Base-by-base conservation (phyloP, 192 early-diverging fungal species). In the Pilobolus umbonatus region DNA sequence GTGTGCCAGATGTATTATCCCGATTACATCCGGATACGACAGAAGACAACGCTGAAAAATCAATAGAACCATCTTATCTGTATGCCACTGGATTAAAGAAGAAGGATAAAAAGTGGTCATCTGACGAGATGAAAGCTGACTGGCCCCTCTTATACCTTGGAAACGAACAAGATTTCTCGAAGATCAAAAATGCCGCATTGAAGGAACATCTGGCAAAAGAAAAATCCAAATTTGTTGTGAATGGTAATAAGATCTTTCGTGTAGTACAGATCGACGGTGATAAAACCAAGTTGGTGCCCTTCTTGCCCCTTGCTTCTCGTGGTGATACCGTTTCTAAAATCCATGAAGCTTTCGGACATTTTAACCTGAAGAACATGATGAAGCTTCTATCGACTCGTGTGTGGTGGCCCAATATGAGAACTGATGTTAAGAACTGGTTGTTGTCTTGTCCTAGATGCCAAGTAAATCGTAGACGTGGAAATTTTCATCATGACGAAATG, bases 1-100 rank as follows among this genome's bases (percentile, higher is more conserved):
- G 24, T 24, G 22, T 55, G 24, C 52, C 52, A 6, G 24, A 55
- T 39, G 52, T 35, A 4, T 35, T 55, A 25, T 55, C 52, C 2
- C n/a, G 35, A 39, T 3, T 55, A n/a, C 7, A 34, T 25, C n/a
- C n/a, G n/a, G n/a, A n/a, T n/a, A n/a, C n/a, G n/a, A n/a, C n/a
- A n/a, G n/a, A n/a, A n/a, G n/a, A n/a, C n/a, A n/a, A n/a, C n/a
- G n/a, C n/a, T n/a, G n/a, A n/a, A n/a, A n/a, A n/a, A n/a, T n/a
- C n/a, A n/a, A 55, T 55, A 38, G 52, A 55, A n/a, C 52, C 52
- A 24, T 19, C 38, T 39, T 55, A 25, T 15, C 24, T 55, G 4
- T 55, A 55, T 40, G 36, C 52, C 8, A 22, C n/a, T 4, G 19
- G 43, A n/a, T n/a, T n/a, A n/a, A n/a, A n/a, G n/a, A n/a, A n/a